These are phyloP conservation scores for Marsdenia floribunda DNA, from an alignment of 257 asterid species.

Conservation along the genomic window DNA sequence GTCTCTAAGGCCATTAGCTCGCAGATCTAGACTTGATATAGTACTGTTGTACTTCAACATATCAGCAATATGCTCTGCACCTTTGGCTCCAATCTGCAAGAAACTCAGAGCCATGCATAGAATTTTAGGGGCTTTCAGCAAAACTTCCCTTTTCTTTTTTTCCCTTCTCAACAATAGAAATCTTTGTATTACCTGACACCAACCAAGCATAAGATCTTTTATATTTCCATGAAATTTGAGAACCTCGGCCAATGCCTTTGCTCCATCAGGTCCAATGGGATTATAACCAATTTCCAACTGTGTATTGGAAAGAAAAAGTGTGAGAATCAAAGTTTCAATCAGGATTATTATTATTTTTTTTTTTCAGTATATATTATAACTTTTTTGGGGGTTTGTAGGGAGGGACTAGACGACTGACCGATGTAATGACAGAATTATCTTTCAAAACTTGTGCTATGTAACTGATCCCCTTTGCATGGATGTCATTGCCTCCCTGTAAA, in stretches of 20 bases:
- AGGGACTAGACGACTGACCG: constrained; percentile 39
- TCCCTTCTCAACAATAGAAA: too few relatives aligned
- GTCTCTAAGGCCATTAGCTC: constrained; percentile 92
- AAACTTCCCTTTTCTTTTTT: too few relatives aligned
- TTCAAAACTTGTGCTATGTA: constrained; percentile 67
- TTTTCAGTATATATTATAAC: neutral
- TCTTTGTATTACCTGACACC: constrained; percentile 78
- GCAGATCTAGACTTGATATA: constrained; percentile 68
- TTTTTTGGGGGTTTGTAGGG: neutral
- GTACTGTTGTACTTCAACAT: constrained; percentile 85
- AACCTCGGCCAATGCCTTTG: constrained; percentile 81
- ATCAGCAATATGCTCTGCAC: constrained; percentile 83
- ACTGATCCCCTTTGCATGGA: constrained; percentile 71
- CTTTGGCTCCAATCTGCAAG: constrained; percentile 73
- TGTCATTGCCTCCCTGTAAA: constrained; percentile 92
- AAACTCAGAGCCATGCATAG: constrained; percentile 1
- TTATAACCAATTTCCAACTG: constrained; percentile 96
- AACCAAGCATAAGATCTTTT: constrained; percentile 81
- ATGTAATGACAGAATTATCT: constrained; percentile 72
- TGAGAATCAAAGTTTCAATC: neutral
- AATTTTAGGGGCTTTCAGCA: too few relatives aligned
- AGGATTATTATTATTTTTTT: neutral
- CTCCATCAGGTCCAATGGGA: constrained; percentile 95
- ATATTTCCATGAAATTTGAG: constrained; percentile 85
- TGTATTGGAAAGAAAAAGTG: constrained; percentile 8